Base-by-base conservation (phyloP, 2,329 filamentous ascomycete species). In the Venturia nashicola region DNA sequence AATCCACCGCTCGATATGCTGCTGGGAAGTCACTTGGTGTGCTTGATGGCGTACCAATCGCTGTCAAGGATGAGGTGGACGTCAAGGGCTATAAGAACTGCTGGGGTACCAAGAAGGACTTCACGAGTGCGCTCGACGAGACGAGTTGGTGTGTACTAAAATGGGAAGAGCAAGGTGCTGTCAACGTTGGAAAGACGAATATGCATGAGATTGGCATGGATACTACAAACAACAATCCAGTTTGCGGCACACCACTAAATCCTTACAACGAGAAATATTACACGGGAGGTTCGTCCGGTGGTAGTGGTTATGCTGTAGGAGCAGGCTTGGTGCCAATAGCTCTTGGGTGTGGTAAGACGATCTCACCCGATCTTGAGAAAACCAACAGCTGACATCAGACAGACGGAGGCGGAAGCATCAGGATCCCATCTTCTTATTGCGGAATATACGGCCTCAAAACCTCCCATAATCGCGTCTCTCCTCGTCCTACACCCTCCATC, bases 371-470 rank as follows among this genome's bases (percentile, higher is more conserved):
- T n/a, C n/a, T 32, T 23, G 23, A n/a, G 36, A 11, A 32, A 23
- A 51, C 34, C 6, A 23, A 16, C 16, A 12, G 44, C 42, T 48
- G n/a, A 62, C 42, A 36, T 4, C 20, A n/a, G 39, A 71, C 72
- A 6, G 89, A 93, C 69, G 87, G 88, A 1, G 88, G 89, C 44
- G 89, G 89, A 65, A 89, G 86, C 66, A 83, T 90, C 64, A 85
- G 90, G 46, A 83, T 94, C 44, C 90, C 90, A 0, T 77, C 86
- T 0, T 81, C 82, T 40, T 93, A 89, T 76, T 94, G 90, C 72
- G 90, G 90, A 60, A 77, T 90, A 27, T 96, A 88, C 74, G 91
- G 91, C 2, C 80, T 96, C 65, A 96, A 96, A 74, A 80, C 90
- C 0, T 86, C 84, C 0, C 88, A 94, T 71, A 83, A 87, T 70